Percentiles rank a stretch among this genome's conserved stretches.
phyloP scores from a whole-genome alignment of 495 filamentous ascomycete species.

The Hyaloscypha finlandica region DNA sequence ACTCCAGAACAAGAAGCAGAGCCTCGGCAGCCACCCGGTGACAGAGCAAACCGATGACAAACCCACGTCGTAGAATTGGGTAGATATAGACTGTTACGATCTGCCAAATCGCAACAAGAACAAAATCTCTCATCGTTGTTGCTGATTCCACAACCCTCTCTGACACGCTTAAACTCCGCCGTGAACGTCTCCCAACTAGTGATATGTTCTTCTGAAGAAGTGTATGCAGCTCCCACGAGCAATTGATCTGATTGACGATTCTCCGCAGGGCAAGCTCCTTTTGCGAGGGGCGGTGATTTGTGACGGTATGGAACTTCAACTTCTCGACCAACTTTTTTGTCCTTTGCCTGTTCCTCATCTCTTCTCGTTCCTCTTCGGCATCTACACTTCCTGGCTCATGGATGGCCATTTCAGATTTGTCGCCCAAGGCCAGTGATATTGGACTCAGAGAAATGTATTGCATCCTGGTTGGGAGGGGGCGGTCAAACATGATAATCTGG shows the following conservation, averaged over 20 bases:
- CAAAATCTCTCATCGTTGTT: conserved; percentile 74
- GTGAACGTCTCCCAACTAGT: conserved; percentile 74
- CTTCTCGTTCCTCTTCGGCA: conserved; percentile 64
- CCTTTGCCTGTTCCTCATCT: conserved; percentile 51
- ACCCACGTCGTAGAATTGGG: conserved; percentile 71
- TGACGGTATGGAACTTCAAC: conserved; percentile 81
- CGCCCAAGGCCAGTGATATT: conserved; percentile 83
- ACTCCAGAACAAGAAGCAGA: conserved; percentile 80
- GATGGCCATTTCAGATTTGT: conserved; percentile 58
- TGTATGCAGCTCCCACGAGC: conserved; percentile 83
- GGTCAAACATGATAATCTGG: conserved; percentile 86
- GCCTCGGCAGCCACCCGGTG: conserved; percentile 82
- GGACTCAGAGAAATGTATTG: conserved; percentile 93
- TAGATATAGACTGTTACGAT: conserved; percentile 74
- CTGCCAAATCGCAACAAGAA: conserved; percentile 68
- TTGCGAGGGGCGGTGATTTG: conserved; percentile 70
- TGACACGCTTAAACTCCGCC: conserved; percentile 86
- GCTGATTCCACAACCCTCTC: conserved; percentile 96
- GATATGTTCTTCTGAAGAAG: conserved; percentile 86
- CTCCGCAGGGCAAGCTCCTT: conserved; percentile 80
- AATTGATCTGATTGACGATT: conserved; percentile 95
- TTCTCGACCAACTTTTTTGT: conserved; percentile 77
- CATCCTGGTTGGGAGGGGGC: conserved; percentile 85
- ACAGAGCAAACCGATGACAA: conserved; percentile 75
- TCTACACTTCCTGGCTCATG: conserved; percentile 50